These are phyloP conservation scores for Xylariaceae sp. DNA, from an alignment of 2,329 filamentous ascomycete species.

Conservation along the genomic window DNA sequence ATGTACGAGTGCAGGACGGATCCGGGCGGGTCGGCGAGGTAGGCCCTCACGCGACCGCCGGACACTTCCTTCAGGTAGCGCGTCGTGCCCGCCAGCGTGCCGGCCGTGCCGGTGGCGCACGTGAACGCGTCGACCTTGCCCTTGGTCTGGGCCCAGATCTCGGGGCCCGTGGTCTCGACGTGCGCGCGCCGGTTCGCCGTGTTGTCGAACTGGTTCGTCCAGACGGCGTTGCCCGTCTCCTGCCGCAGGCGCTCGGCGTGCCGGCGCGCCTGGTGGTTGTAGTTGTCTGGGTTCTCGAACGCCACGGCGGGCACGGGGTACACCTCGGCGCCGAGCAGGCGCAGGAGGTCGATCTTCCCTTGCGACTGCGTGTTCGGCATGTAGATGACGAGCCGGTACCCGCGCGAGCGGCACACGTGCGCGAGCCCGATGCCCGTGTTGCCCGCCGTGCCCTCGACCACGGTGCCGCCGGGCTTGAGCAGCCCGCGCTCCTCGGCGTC, in stretches of 20 bases:
- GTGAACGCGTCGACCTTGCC: constrained; percentile 91
- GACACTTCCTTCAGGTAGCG: constrained; percentile 82
- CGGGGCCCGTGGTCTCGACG: constrained; percentile 92
- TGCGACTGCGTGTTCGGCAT: constrained; percentile 99
- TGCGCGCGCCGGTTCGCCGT: constrained; percentile 88
- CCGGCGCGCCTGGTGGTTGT: constrained; percentile 90
- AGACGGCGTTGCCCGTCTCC: constrained; percentile 58
- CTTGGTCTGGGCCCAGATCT: constrained; percentile 90
- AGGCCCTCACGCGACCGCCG: constrained; percentile 73
- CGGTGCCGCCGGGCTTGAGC: constrained; percentile 79
- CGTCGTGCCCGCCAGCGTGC: constrained; percentile 84
- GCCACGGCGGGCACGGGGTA: constrained; percentile 93
- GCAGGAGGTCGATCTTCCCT: constrained; percentile 91
- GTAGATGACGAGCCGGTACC: constrained; percentile 96
- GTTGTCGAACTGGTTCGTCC: constrained; percentile 99
- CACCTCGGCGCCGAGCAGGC: constrained; percentile 88
- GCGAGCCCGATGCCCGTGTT: constrained; percentile 98
- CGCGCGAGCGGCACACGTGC: constrained; percentile 87
- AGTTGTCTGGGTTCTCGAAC: constrained; percentile 92
- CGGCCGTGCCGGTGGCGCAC: constrained; percentile 87
- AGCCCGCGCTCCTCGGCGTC: constrained; percentile 87
- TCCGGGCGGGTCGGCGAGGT: constrained; percentile 89
- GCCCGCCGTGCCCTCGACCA: constrained; percentile 93
- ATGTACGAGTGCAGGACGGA: constrained; percentile 92
- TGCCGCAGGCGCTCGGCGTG: constrained; percentile 84